Base-by-base conservation (phyloP, 225 moss, liverwort and hornwort species). In the Rhytidiadelphus loreus region DNA sequence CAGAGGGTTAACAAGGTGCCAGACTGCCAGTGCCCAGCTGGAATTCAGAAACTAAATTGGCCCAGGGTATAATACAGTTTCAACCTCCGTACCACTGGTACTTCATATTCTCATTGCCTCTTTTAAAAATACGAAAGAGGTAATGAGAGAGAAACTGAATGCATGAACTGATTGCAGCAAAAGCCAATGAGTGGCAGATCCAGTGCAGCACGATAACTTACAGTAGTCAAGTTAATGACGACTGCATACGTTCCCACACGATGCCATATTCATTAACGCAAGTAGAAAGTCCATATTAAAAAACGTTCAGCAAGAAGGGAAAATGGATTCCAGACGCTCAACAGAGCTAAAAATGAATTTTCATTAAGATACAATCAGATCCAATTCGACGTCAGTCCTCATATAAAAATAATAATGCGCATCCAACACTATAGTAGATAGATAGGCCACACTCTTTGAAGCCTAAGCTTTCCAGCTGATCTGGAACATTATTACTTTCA, bases 361-460 rank as follows among this genome's bases (percentile, higher is more conserved):
- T 87, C 4, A 84, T 81, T 81, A 69, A 81, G 84, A 75, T 92
- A 90, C 86, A 92, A 92, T 83, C 61, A 83, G 90, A 92, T 86
- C 48, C 61, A 76, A 86, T 84, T 80, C 62, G 22, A 89, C 80
- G 66, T 81, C 56, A 87, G 71, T 77, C 32, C 85, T 82, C 77
- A 77, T 64, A 81, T 85, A 81, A 89, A 84, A 87, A 90, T n/a
- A n/a, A 89, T 61, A 80, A 86, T 86, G 80, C 72, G 65, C 81
- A 52, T 60, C 23, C 88, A 80, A 75, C 80, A 88, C 66, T 86
- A 25, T 6, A 41, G 33, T 65, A 84, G 43, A 69, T 85, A 88
- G 32, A 61, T 78, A 63, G 72, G 82, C 79, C 88, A 84, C 33
- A 61, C 76, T 83, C 77, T 26, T 23, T 23, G 55, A 57, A 64